Evolutionary conservation across 1,139 yeast species (phyloP).

Genomic region (Zygotorulaspora mrakii): DNA sequence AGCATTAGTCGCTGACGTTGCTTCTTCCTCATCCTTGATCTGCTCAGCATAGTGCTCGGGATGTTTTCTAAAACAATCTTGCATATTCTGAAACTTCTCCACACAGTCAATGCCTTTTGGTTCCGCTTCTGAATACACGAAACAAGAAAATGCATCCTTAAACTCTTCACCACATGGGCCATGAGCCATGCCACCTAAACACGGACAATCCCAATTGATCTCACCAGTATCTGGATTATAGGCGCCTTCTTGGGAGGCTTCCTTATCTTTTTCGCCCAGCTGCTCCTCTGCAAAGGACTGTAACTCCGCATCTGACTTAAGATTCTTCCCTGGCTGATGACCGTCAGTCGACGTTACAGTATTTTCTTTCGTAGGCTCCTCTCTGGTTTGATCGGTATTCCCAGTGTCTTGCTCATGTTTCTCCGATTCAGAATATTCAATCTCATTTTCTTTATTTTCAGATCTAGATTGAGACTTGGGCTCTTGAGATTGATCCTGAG

Average conservation of each 20-base stretch:
- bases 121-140: conserved; percentile 89
- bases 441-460: too few relatives aligned
- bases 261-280: conserved; percentile 23
- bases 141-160: conserved; percentile 93
- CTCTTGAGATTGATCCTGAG: background rate
- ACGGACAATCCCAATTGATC: conserved; percentile 99
- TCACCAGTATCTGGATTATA: conserved; percentile 97
- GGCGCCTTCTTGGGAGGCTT: conserved; percentile 54
- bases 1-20: conserved; percentile 11
- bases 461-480: conserved; percentile 4
- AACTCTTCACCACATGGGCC: conserved; percentile 99
- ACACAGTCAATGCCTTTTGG: conserved; percentile 98
- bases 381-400: conserved; percentile 1
- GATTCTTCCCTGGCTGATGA: conserved; percentile 5
- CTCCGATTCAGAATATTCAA: too few relatives aligned
- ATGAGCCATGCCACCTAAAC: conserved; percentile 97
- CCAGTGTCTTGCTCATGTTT: conserved; percentile 3
- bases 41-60: conserved; percentile 96
- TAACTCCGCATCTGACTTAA: conserved; percentile 10
- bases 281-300: conserved; percentile 10
- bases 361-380: conserved; percentile 6
- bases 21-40: conserved; percentile 64
- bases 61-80: conserved; percentile 86
- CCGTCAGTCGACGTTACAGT: conserved; percentile 9
- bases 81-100: conserved; percentile 88